Base-by-base conservation (phyloP, 2,329 filamentous ascomycete genomes). In the Ophiosphaerella narmari region DNA sequence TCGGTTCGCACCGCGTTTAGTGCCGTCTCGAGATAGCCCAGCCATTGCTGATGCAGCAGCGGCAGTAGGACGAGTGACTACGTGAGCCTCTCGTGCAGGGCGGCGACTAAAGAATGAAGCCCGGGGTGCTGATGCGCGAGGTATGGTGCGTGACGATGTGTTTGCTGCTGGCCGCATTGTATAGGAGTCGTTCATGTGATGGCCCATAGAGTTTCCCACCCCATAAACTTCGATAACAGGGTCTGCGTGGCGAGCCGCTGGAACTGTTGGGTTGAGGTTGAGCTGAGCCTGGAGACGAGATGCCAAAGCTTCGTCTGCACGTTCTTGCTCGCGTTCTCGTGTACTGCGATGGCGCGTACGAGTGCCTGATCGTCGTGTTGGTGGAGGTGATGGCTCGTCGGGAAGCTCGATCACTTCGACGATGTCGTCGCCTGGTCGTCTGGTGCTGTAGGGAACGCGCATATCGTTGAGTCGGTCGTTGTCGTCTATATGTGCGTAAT, bases 151-250 rank as follows among this genome's bases (percentile, higher is more conserved):
- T 9, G 65, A 59, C 39, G 65, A 62, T 7, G 66, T 54, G 14
- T 58, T 60, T 14, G 68, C 65, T 21, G 67, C 39, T 32, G 68
- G 66, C 16, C 67, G 69, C 41, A 71, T 58, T 7, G 68, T 55
- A 48, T 73, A 74, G 5, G 68, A 68, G 9, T 87, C 82, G 50
- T 85, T 85, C 78, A 85, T 80, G 61, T 85, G 83, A 60, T 87
- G 83, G 12, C 75, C 77, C 1, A 77, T 75, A 11, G 79, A 74
- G 52, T 85, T 85, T 18, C 79, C 79, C 7, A 81, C 54, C 21
- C 74, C 77, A 18, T 81, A 81, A 13, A 81, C 68, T 2, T 76
- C 77, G 23, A 76, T 71, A 39, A 75, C 75, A 43, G 77, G 77
- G 45, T 76, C 75, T 46, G 63, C 68, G 54, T 62, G 58, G 43